These are phyloP conservation scores for Plasmodium falciparum DNA, from an alignment of 169 alveolate species.

Conservation along the genomic window DNA sequence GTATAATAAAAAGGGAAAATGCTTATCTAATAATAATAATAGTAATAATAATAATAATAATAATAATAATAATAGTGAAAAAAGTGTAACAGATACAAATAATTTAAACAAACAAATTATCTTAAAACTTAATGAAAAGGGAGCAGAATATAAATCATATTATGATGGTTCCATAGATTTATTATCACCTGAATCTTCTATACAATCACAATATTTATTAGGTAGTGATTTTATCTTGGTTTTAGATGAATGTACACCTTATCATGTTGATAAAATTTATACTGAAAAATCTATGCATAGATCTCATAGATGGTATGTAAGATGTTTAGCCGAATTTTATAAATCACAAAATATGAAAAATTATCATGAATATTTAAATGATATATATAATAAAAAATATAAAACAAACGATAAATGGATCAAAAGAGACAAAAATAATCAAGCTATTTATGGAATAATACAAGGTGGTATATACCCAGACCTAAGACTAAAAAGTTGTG, in stretches of 20 bases:
- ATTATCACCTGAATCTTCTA: slow-evolving; percentile 62
- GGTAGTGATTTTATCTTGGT: slow-evolving; percentile 57
- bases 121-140: slow-evolving; percentile 44
- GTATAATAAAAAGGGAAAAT: background rate
- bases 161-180: slow-evolving; percentile 38
- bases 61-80: background rate
- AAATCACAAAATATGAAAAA: slow-evolving; percentile 41
- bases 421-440: slow-evolving; percentile 85
- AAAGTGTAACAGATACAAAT: background rate
- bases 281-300: slow-evolving; percentile 67
- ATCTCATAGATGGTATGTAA: slow-evolving; percentile 68
- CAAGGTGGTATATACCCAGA: slow-evolving; percentile 97
- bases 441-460: slow-evolving; percentile 97
- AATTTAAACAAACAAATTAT: background rate
- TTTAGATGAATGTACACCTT: slow-evolving; percentile 70
- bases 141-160: slow-evolving; percentile 50
- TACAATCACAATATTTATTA: slow-evolving; percentile 51
- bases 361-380: slow-evolving; percentile 51
- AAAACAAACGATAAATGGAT: slow-evolving; percentile 20
- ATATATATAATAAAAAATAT: slow-evolving; percentile 34
- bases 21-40: background rate
- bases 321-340: slow-evolving; percentile 46
- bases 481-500: slow-evolving; percentile 84
- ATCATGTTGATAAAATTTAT: slow-evolving; percentile 35
- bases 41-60: background rate